A percentile compares a stretch with the other conserved stretches of the same genome.
phyloP scores from a whole-genome alignment of 1,139 yeast species.

The Suhomyces chickasaworum region DNA sequence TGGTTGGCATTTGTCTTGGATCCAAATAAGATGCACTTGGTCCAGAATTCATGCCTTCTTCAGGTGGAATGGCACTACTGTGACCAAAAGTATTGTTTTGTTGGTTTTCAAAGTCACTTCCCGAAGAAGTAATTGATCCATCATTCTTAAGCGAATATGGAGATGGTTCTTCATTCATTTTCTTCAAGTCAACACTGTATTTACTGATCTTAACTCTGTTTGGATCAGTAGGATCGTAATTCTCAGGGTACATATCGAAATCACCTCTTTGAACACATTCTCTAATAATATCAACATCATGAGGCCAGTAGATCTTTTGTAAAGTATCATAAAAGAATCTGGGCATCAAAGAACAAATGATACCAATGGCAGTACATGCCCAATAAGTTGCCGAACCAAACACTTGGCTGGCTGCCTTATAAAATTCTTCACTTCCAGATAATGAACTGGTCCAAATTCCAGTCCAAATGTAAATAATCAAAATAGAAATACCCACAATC shows the following conservation, averaged over 20 bases:
- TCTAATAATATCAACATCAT: slow-evolving; percentile 82
- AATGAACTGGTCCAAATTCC: slow-evolving; percentile 77
- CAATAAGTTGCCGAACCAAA: slow-evolving; percentile 77
- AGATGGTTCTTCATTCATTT: slow-evolving; percentile 6
- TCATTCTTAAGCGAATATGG: slow-evolving; percentile 12
- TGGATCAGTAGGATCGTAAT: slow-evolving; percentile 68
- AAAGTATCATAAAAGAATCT: slow-evolving; percentile 67
- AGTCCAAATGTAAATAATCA: slow-evolving; percentile 82
- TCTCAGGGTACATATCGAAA: slow-evolving; percentile 55
- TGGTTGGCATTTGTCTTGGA: slow-evolving; percentile 3
- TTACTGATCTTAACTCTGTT: slow-evolving; percentile 40
- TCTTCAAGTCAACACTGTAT: slow-evolving; percentile 19
- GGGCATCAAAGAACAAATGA: slow-evolving; percentile 73
- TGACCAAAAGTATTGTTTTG: slow-evolving; percentile 10
- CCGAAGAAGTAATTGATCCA: slow-evolving; percentile 15
- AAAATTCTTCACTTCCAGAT: slow-evolving; percentile 62
- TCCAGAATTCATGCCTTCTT: neutral
- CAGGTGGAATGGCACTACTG: slow-evolving; percentile 8
- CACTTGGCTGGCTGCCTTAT: slow-evolving; percentile 70
- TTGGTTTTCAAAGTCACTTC: slow-evolving; percentile 21
- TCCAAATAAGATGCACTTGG: slow-evolving; percentile 4
- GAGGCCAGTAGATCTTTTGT: slow-evolving; percentile 66
- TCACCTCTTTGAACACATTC: slow-evolving; percentile 70
- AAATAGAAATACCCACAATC: slow-evolving; percentile 62
- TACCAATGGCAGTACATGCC: slow-evolving; percentile 78